Evolutionary conservation across 345 rosid genomes (phyloP).

Genomic region (Psidium guajava): DNA sequence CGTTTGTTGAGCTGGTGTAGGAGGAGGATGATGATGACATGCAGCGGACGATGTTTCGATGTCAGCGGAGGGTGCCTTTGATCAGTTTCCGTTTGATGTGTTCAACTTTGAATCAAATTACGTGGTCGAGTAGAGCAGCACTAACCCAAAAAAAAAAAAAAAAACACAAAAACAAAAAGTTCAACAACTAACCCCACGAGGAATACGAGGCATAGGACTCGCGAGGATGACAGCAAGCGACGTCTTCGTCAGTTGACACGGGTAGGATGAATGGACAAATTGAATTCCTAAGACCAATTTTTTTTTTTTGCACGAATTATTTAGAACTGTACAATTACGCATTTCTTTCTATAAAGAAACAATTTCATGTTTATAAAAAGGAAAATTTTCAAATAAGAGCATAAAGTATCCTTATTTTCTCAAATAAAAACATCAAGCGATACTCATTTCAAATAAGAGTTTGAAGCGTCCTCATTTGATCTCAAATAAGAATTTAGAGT

Average conservation of each 20-base stretch:
- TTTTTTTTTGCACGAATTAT: background rate
- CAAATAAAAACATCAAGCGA: too few relatives aligned
- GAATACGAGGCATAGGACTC: background rate
- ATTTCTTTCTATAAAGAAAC: background rate
- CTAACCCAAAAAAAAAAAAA: too few relatives aligned
- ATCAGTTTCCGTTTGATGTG: background rate
- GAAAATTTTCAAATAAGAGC: background rate
- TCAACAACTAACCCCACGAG: background rate
- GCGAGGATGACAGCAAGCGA: background rate
- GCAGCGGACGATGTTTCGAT: background rate
- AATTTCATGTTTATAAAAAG: background rate
- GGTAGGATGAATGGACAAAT: background rate
- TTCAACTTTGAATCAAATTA: background rate
- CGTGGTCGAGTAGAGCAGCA: background rate
- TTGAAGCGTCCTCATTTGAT: too few relatives aligned
- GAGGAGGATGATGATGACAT: background rate
- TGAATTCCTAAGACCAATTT: too few relatives aligned
- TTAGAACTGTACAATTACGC: background rate
- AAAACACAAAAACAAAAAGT: too few relatives aligned
- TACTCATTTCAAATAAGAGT: too few relatives aligned
- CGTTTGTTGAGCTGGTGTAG: background rate
- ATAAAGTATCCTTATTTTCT: too few relatives aligned
- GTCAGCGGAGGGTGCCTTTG: background rate
- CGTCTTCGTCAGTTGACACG: background rate
- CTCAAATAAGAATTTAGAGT: too few relatives aligned